These are phyloP conservation scores for Echinosophora koreensis DNA, from an alignment of 306 rosid genomes.

Conservation along the genomic window DNA sequence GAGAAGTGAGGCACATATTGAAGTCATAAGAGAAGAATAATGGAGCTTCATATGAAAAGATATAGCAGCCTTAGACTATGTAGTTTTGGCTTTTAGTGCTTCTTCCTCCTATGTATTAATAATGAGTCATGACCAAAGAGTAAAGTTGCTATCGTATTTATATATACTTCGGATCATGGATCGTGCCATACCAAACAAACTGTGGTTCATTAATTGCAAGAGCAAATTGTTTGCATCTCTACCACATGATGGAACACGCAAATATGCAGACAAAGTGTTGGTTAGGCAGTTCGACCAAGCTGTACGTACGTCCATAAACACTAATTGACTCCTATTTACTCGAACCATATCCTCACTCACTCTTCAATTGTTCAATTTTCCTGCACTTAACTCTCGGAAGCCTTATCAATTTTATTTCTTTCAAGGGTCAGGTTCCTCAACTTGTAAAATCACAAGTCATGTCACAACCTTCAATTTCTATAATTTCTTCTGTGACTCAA, in stretches of 20 bases:
- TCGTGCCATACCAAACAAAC: background rate
- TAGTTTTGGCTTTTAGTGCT: background rate
- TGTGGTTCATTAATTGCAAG: conserved; percentile 30
- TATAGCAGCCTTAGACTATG: conserved; percentile 38
- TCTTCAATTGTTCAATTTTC: too few relatives aligned
- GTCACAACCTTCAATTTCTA: too few relatives aligned
- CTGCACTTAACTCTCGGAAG: too few relatives aligned
- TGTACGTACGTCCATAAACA: background rate
- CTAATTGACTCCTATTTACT: background rate
- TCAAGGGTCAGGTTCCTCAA: too few relatives aligned
- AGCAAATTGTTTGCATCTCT: background rate
- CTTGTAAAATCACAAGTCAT: too few relatives aligned
- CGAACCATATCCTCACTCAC: conserved; percentile 15
- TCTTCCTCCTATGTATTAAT: background rate
- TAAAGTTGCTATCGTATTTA: background rate
- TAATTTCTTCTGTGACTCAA: too few relatives aligned
- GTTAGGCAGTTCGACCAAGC: background rate
- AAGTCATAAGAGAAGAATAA: conserved; percentile 9
- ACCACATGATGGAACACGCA: background rate
- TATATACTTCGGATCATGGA: background rate
- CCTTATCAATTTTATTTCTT: too few relatives aligned
- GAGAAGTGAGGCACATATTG: background rate
- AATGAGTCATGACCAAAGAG: background rate
- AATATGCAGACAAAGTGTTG: background rate
- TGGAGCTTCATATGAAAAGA: conserved; percentile 6